phyloP scores from a whole-genome alignment of 345 rosid species.

The Euphorbia lathyris region DNA sequence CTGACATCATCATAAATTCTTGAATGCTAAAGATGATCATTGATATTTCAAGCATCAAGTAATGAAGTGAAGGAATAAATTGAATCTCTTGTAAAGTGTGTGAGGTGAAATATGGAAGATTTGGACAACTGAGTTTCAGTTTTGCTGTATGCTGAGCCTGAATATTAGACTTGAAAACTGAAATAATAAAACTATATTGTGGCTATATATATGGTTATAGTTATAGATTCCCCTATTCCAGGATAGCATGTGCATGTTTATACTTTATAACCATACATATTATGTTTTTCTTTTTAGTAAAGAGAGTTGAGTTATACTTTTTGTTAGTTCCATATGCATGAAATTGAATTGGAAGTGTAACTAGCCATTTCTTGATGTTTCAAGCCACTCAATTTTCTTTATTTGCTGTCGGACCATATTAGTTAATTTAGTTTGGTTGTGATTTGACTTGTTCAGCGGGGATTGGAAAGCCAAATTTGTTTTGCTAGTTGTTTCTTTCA shows the following conservation, averaged over 20 bases:
- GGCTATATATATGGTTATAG: too few relatives aligned
- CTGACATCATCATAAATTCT: background rate
- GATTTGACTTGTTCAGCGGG: background rate
- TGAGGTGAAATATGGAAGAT: background rate
- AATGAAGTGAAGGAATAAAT: background rate
- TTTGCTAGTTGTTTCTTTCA: background rate
- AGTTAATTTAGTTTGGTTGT: background rate
- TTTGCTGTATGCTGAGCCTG: background rate
- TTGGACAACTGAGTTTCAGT: background rate
- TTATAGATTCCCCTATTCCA: too few relatives aligned
- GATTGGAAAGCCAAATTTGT: background rate
- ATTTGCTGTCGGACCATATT: background rate
- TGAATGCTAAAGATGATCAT: background rate
- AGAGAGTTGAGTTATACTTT: background rate
- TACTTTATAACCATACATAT: too few relatives aligned
- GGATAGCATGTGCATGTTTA: too few relatives aligned
- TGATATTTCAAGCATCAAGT: background rate
- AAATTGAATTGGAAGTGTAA: background rate
- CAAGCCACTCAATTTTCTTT: background rate
- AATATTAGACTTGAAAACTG: background rate
- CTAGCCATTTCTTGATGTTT: background rate
- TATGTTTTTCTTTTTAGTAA: too few relatives aligned
- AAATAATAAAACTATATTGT: background rate
- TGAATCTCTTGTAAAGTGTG: background rate
- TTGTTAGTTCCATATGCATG: background rate